A percentile compares a stretch with the other conserved stretches of the same genome.
These are phyloP conservation scores for Fistulinella prunicolor DNA, from an alignment of 768 basidiomycete species.

Conservation along the genomic window DNA sequence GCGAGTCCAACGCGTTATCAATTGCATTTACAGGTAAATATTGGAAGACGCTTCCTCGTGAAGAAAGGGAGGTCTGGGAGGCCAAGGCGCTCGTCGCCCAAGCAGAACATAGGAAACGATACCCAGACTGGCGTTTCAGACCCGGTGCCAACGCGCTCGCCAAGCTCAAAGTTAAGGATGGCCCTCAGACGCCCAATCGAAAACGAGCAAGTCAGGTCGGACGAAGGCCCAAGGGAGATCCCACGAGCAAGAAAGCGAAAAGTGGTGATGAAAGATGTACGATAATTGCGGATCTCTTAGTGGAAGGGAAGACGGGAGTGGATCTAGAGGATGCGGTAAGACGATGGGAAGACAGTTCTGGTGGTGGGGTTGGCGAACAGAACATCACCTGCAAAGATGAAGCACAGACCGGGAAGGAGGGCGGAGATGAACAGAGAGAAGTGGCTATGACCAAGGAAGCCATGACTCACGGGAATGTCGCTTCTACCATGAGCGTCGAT, in stretches of 20 bases:
- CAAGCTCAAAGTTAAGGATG: slow-evolving; percentile 39
- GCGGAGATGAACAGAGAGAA: slow-evolving; percentile 27
- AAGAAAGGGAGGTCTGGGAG: slow-evolving; percentile 75
- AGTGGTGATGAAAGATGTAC: slow-evolving; percentile 53
- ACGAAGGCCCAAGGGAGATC: slow-evolving; percentile 30
- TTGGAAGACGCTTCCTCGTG: slow-evolving; percentile 68
- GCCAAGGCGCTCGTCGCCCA: slow-evolving; percentile 68
- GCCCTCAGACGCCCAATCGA: slow-evolving; percentile 32
- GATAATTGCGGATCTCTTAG: slow-evolving; percentile 65
- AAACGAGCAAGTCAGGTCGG: slow-evolving; percentile 28
- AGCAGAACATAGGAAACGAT: slow-evolving; percentile 67
- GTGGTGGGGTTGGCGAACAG: slow-evolving; percentile 2
- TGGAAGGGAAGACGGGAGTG: slow-evolving; percentile 62
- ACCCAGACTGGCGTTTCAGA: slow-evolving; percentile 82
- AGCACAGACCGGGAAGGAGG: slow-evolving; percentile 6
- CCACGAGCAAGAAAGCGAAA: slow-evolving; percentile 29
- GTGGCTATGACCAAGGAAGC: slow-evolving; percentile 15
- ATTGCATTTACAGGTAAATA: slow-evolving; percentile 50
- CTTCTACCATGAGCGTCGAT: background rate
- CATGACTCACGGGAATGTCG: slow-evolving; percentile 5
- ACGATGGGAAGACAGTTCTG: slow-evolving; percentile 38
- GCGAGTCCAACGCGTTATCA: background rate
- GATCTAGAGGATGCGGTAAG: slow-evolving; percentile 61
- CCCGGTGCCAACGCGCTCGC: slow-evolving; percentile 53
- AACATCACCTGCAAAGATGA: slow-evolving; percentile 5